Evolutionary conservation across 768 basidiomycete genomes (phyloP).

Genomic region (Phylloporus rhodoxanthus): DNA sequence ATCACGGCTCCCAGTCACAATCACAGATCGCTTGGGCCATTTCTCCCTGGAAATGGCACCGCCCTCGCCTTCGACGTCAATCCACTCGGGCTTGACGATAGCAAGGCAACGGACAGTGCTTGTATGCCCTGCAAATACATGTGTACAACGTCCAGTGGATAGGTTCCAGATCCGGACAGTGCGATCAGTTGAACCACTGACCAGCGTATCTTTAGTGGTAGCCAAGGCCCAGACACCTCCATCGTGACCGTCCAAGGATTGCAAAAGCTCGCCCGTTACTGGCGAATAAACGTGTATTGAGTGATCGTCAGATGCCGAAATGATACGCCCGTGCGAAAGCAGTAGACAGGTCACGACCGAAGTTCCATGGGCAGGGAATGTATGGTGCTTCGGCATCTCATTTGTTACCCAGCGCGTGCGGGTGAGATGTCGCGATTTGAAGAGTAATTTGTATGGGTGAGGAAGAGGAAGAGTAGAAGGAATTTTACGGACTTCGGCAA

Average conservation of each 20-base stretch:
- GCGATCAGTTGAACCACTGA: slow-evolving; percentile 90
- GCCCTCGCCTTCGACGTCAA: slow-evolving; percentile 63
- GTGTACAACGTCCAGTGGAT: slow-evolving; percentile 71
- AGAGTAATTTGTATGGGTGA: slow-evolving; percentile 88
- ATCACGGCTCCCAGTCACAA: slow-evolving; percentile 70
- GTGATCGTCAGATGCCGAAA: slow-evolving; percentile 96
- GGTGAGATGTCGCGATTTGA: slow-evolving; percentile 83
- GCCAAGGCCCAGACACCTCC: slow-evolving; percentile 98
- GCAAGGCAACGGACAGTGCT: slow-evolving; percentile 94
- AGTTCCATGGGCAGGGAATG: slow-evolving; percentile 83
- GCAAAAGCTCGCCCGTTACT: slow-evolving; percentile 67
- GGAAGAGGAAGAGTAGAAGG: slow-evolving; percentile 59
- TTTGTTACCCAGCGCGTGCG: slow-evolving; percentile 75
- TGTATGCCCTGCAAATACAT: slow-evolving; percentile 94
- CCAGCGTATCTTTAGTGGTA: slow-evolving; percentile 78
- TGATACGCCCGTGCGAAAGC: slow-evolving; percentile 91
- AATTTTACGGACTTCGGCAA: slow-evolving; percentile 33
- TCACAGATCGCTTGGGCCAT: slow-evolving; percentile 64
- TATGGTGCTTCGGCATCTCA: slow-evolving; percentile 65
- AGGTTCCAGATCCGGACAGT: slow-evolving; percentile 92
- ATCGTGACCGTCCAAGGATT: slow-evolving; percentile 81
- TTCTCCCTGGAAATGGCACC: slow-evolving; percentile 63
- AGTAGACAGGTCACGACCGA: slow-evolving; percentile 94
- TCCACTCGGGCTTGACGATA: slow-evolving; percentile 89
- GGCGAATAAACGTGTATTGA: slow-evolving; percentile 94